Conservation (phyloP, 495 filamentous ascomycete genomes). For the Emericellopsis terricola region DNA sequence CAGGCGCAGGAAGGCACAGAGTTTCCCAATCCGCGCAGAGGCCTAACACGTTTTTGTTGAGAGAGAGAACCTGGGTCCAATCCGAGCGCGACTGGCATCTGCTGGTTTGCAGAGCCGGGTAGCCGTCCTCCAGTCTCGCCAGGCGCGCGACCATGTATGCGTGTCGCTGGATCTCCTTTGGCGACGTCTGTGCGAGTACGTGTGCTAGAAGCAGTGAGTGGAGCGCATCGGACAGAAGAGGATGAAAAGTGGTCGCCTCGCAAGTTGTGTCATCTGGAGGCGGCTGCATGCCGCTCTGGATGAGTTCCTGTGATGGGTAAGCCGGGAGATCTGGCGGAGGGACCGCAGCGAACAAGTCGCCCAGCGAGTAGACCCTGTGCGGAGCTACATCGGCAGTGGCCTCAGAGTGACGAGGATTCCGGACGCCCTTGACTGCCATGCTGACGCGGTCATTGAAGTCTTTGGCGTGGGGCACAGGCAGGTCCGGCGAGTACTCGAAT, state of each 20-base stretch:
- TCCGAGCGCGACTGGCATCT: constrained; percentile 55
- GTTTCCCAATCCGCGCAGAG: constrained; percentile 45
- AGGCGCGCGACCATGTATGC: constrained; percentile 64
- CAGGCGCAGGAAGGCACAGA: constrained; percentile 48
- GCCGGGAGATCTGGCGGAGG: constrained; percentile 37
- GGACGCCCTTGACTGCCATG: constrained; percentile 19
- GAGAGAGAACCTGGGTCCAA: constrained; percentile 59
- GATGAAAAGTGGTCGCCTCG: constrained; percentile 63
- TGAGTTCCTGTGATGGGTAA: constrained; percentile 29
- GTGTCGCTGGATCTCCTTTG: constrained; percentile 55
- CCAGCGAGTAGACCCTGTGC: constrained; percentile 25
- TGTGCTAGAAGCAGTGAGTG: constrained; percentile 59
- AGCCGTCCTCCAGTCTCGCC: constrained; percentile 54
- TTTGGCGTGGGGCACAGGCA: constrained; percentile 42
- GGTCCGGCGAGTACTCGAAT: constrained; percentile 59
- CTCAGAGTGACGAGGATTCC: constrained; percentile 8
- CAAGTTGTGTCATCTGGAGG: constrained; percentile 18
- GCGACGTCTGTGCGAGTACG: constrained; percentile 51
- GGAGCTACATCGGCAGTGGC: constrained; percentile 3
- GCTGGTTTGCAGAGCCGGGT: constrained; percentile 59
- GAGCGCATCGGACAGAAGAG: constrained; percentile 54
- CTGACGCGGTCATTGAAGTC: constrained; percentile 50
- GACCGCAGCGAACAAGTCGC: constrained; percentile 35
- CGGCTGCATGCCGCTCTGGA: constrained; percentile 5
- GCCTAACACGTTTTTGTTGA: constrained; percentile 44